Base-by-base conservation (phyloP, 1,284 basidiomycete genomes). In the Malassezia equina region DNA sequence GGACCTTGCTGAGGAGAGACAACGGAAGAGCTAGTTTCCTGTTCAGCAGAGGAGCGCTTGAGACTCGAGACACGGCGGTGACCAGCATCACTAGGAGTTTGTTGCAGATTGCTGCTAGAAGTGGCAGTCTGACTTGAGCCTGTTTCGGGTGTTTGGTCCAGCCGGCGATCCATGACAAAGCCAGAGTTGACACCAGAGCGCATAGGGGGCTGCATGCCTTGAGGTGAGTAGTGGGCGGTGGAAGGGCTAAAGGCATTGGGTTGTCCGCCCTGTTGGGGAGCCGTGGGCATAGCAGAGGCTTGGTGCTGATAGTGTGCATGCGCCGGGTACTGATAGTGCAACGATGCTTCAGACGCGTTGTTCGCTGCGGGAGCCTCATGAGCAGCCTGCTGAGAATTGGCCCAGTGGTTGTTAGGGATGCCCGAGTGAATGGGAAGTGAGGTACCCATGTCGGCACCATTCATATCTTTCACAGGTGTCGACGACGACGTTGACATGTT, bases 271-370 rank as follows among this genome's bases (percentile, higher is more conserved):
- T 27, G 23, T 17, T 24, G 23, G 21, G 23, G 2, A 15, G 23
- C 7, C 9, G 27, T 24, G 27, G 45, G 32, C 24, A 43, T 36
- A 7, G 33, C 42, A 17, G 47, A 27, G 7, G 34, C 21, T 28
- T 48, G 52, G 21, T 48, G 46, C 52, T 55, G 55, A 23, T 57
- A 51, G 32, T 57, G 55, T 7, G 55, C 36, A 29, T 57, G 50
- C 29, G 51, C 33, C 13, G 43, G 48, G 19, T 57, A 45, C 36
- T 50, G 44, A 43, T 52, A 52, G 13, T 45, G 45, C 13, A 51
- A 24, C 15, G 50, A 32, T 7, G 53, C 15, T 21, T 46, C 54
- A 3, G 42, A 15, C 5, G 34, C 40, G 15, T 7, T 27, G 27
- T 24, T 48, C 3, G 39, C 23, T 8, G 47, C n/a, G n/a, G 33